These are phyloP conservation scores for Hagleromyces aurorensis DNA, from an alignment of 805 yeast genomes.

Conservation along the genomic window DNA sequence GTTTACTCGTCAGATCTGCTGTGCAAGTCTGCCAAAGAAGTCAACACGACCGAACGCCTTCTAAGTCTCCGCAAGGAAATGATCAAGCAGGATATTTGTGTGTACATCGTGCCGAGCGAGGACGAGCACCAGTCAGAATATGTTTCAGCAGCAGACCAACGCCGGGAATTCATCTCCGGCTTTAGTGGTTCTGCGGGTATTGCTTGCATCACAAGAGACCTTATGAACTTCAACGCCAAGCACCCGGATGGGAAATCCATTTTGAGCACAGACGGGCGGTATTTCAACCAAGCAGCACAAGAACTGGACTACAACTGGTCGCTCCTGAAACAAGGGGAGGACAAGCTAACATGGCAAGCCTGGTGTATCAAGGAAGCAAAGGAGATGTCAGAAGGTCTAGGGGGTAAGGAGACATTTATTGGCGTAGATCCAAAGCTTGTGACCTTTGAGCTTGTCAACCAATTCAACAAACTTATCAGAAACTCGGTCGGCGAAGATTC, in stretches of 20 bases:
- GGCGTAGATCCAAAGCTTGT: slow-evolving; percentile 82
- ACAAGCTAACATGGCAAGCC: slow-evolving; percentile 69
- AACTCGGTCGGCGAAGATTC: slow-evolving; percentile 19
- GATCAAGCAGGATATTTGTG: slow-evolving; percentile 54
- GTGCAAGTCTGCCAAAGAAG: slow-evolving; percentile 34
- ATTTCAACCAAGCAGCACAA: slow-evolving; percentile 81
- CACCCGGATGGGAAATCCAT: slow-evolving; percentile 58
- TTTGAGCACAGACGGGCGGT: slow-evolving; percentile 89
- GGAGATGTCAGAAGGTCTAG: slow-evolving; percentile 36
- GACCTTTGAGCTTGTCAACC: slow-evolving; percentile 34
- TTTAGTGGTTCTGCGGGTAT: slow-evolving; percentile 93
- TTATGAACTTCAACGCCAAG: slow-evolving; percentile 34
- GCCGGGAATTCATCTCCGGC: slow-evolving; percentile 76
- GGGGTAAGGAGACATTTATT: slow-evolving; percentile 40
- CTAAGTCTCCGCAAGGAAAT: slow-evolving; percentile 54
- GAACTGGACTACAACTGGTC: slow-evolving; percentile 78
- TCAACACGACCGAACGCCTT: slow-evolving; percentile 55
- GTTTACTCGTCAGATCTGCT: slow-evolving; percentile 34
- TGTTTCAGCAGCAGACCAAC: slow-evolving; percentile 70
- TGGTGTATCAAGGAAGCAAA: slow-evolving; percentile 57
- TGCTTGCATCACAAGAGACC: slow-evolving; percentile 63
- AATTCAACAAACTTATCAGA: slow-evolving; percentile 27
- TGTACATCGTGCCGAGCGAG: slow-evolving; percentile 76
- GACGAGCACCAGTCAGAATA: slow-evolving; percentile 94
- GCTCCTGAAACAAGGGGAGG: slow-evolving; percentile 74